Percentiles rank a stretch among this genome's conserved stretches.
These are phyloP conservation scores for Nitzschia putrida DNA, from an alignment of 108 stramenopile genomes.

Conservation along the genomic window DNA sequence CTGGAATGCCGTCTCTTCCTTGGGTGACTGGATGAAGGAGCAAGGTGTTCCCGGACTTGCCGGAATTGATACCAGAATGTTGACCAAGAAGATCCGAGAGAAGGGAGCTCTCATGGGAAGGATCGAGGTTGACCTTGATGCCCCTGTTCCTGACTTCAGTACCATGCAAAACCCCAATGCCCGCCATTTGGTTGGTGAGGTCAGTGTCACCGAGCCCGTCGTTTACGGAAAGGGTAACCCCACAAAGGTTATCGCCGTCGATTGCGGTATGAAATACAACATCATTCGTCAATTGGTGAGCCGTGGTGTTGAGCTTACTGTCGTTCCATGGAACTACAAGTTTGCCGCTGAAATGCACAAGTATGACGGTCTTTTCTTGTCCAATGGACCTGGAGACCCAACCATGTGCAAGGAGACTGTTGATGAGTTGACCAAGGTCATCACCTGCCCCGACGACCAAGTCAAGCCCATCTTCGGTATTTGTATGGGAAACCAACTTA, in stretches of 20 bases:
- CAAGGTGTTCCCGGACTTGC: slow-evolving; percentile 92
- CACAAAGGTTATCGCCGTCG: slow-evolving; percentile 91
- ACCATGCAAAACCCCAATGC: slow-evolving; percentile 84
- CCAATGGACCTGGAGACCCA: slow-evolving; percentile 98
- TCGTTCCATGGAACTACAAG: slow-evolving; percentile 94
- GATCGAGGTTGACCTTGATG: slow-evolving; percentile 81
- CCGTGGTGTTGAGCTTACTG: slow-evolving; percentile 90
- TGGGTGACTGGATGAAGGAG: slow-evolving; percentile 96
- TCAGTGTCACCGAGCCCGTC: slow-evolving; percentile 79
- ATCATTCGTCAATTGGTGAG: slow-evolving; percentile 95
- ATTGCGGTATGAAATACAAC: slow-evolving; percentile 99
- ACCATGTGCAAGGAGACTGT: slow-evolving; percentile 87
- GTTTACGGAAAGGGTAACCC: slow-evolving; percentile 91
- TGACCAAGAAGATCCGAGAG: slow-evolving; percentile 97
- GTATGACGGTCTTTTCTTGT: slow-evolving; percentile 95
- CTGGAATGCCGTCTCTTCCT: slow-evolving; percentile 93
- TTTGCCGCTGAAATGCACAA: slow-evolving; percentile 84
- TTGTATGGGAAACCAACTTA: slow-evolving; percentile 97
- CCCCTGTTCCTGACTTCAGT: slow-evolving; percentile 51
- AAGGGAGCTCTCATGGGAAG: slow-evolving; percentile 91
- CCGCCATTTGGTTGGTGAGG: slow-evolving; percentile 91
- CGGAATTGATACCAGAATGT: slow-evolving; percentile 93
- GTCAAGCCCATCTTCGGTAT: slow-evolving; percentile 98
- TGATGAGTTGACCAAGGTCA: slow-evolving; percentile 72
- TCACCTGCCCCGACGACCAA: slow-evolving; percentile 70